These are phyloP conservation scores for Tieghemostelium lacteum DNA, from an alignment of 78 protist genomes.

Conservation along the genomic window DNA sequence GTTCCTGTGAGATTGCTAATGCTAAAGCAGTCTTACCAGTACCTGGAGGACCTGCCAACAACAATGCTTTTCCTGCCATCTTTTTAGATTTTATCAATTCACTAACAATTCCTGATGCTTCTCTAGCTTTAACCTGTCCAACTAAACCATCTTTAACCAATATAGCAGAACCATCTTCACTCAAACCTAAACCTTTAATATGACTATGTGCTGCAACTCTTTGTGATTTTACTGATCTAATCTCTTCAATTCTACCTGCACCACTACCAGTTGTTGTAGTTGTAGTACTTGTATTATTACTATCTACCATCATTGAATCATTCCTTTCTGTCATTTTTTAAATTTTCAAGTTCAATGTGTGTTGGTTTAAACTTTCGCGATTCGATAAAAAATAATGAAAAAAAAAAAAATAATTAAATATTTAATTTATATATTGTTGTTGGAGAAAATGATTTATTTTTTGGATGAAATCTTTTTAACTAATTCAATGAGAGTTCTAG, in stretches of 20 bases:
- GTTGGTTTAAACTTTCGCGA: no score
- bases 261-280: not conserved
- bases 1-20: slow-evolving; percentile 97
- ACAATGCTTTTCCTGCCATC: slow-evolving; percentile 99
- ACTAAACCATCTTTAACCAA: slow-evolving; percentile 96
- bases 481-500: slow-evolving; percentile 55
- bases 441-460: slow-evolving; percentile 9
- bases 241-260: slow-evolving; percentile 92
- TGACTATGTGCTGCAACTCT: slow-evolving; percentile 98
- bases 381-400: not conserved
- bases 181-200: slow-evolving; percentile 98
- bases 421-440: not conserved
- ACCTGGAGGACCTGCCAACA: slow-evolving; percentile 99
- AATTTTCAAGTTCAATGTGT: not conserved
- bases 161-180: slow-evolving; percentile 93
- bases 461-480: slow-evolving; percentile 27
- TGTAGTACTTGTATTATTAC: slow-evolving; percentile 16
- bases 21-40: slow-evolving; percentile 99
- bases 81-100: slow-evolving; percentile 97
- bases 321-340: not conserved
- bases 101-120: slow-evolving; percentile 99
- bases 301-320: not conserved
- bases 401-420: not conserved
- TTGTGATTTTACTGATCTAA: slow-evolving; percentile 88
- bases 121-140: slow-evolving; percentile 99